Evolutionary conservation across 1,139 yeast species (phyloP), one percentile per base, ranked within the genome.

Genomic region (Taphrina wiesneri): DNA sequence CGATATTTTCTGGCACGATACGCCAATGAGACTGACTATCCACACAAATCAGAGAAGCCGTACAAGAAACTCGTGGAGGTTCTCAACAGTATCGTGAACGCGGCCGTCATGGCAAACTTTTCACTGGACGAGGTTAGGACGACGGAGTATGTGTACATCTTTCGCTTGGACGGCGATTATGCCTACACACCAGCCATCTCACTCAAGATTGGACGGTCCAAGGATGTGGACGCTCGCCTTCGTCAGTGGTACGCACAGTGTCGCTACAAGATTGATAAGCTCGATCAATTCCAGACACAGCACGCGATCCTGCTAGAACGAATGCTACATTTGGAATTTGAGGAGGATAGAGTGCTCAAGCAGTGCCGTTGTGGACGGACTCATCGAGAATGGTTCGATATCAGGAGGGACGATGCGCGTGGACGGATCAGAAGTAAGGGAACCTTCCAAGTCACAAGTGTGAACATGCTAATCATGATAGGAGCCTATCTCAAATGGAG

Each of bases 161-260:
- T 60, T 21, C 64, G 64, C 3, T 51, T 60, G 25, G 64, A 60
- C 36, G 64, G 64, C 21, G 64, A 60, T 19, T 52, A 49, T 32
- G 26, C 28, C 11, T 32, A 41, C 46, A 60, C 64, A 15, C 64
- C 64, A 4, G 15, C n/a, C 21, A 60, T 60, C 7, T 60, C 64
- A 17, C 57, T 60, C 26, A 60, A 60, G 57, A 60, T 60, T 39
- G 64, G 64, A 4, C 64, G 64, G 25, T 49, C 64, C 9, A 49
- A 41, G 30, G 46, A 52, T 26, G 64, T 60, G 23, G 57, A 49
- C 21, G 34, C 57, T 2, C 56, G 64, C 9, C 43, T 60, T 6
- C 43, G 46, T 2, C 64, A 60, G 23, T 60, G 64, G 64, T 36
- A 52, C 21, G 36, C 32, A n/a, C 64, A 60, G 36, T 60, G 64